Base-by-base conservation (phyloP, 2,329 filamentous ascomycete genomes). In the Myriosclerotinia curreyana region DNA sequence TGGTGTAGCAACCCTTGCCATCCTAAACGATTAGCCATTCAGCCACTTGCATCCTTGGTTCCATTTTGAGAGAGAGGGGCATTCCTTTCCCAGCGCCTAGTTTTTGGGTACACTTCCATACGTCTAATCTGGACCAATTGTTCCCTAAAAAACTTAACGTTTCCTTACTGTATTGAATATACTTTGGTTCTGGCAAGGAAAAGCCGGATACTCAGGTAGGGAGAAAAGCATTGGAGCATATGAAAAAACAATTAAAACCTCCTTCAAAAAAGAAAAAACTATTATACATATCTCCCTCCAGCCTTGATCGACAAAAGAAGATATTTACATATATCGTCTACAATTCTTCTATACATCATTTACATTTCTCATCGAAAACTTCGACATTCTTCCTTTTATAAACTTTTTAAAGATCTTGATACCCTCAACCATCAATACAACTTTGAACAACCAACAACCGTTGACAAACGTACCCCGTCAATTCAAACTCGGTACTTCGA, bases 21-120 rank as follows among this genome's bases (percentile, higher is more conserved):
- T 42, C 58, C 48, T 46, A 51, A 49, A 40, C 60, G 52, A 56
- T 40, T 46, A 55, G 36, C 49, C 50, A 53, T 44, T 53, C 46
- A 63, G 60, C 60, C 60, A 63, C 40, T 49, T 49, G 60, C 60
- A 63, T 63, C 60, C 60, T 63, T 51, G 40, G 40, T 58, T 58
- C 60, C 60, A 22, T 63, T 58, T 58, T n/a, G 42, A 63, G 60
- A 63, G 25, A 52, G 61, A 63, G 61, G 53, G 61, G 52, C 61
- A 63, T 63, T 59, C 60, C 60, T 63, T 63, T 63, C 28, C 52
- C 61, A 59, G 61, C 61, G 61, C 61, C 61, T 59, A 63, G 46
- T 36, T 49, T 63, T 55, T 49, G 17, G 42, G 28, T 31, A 63
- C 38, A 46, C 3, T 6, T 25, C 34, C 36, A 38, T 31, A 22